Base-by-base conservation (phyloP, 164 flowering plant genomes). In the Chimonanthus praecox region DNA sequence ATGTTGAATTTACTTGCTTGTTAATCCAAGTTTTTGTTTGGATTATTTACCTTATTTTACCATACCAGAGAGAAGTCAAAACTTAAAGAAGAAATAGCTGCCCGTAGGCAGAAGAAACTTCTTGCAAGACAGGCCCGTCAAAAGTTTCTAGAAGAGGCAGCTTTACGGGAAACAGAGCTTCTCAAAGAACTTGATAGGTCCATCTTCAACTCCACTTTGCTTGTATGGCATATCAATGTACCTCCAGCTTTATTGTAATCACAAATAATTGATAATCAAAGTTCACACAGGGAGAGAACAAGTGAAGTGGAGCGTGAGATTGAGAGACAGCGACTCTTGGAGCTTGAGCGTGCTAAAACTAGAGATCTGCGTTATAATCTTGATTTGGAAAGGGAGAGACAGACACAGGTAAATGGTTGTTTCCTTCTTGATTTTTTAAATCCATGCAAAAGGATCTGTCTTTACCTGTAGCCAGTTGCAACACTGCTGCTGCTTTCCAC, bases 311-410 rank as follows among this genome's bases (percentile, higher is more conserved):
- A 90, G 80, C 91, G 77, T 80, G 97, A 94, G 80, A 86, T 90
- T 72, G 96, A 94, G 81, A 86, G 97, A 77, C 94, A 90, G 76
- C 86, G 79, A 51, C 58, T 84, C 71, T 85, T 94, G 75, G 98
- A 94, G 77, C 77, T 84, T 70, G 98, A 92, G 81, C 91, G 92
- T 78, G 88, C 93, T 44, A 94, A 85, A 80, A 92, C 97, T 20
- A 87, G 94, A 81, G 98, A 94, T 79, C 80, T 94, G 73, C 92
- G 88, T 16, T 84, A 89, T 80, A 88, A 81, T 77, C 94, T 94
- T 78, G 98, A 94, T 43, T 74, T 94, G 85, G 98, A 94, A 81
- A 94, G 85, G 83, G 98, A 94, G 84, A 86, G 86, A 81, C 94
- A 87, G 82, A 78, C 86, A 58, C 98, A 94, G 94, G 98, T 81